Percentiles rank a stretch among this genome's conserved stretches.
Conservation (phyloP, 2,329 filamentous ascomycete species). For the Cordyceps cicadae region DNA sequence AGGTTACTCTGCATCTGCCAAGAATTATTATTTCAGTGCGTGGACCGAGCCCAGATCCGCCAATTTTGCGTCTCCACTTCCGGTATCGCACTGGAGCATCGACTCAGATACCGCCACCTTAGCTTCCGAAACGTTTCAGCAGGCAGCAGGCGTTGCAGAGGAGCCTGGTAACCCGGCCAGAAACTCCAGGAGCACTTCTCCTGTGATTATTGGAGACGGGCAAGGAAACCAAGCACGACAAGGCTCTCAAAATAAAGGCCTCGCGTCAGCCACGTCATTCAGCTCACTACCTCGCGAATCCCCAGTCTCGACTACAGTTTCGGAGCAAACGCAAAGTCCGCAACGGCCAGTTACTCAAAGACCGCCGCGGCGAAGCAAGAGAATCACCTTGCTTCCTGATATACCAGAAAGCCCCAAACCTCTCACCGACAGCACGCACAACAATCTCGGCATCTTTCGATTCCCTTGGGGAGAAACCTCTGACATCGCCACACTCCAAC, state of each 20-base stretch:
- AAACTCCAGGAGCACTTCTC: background rate
- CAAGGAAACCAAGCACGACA: background rate
- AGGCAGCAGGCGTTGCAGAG: background rate
- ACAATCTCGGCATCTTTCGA: conserved; percentile 56
- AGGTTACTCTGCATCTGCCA: conserved; percentile 18
- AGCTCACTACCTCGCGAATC: background rate
- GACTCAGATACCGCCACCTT: conserved; percentile 3
- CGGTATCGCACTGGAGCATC: conserved; percentile 12
- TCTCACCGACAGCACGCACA: conserved; percentile 44
- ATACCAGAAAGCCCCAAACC: conserved; percentile 55
- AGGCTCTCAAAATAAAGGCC: background rate
- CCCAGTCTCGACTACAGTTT: background rate
- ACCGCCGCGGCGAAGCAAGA: conserved; percentile 46
- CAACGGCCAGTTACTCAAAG: conserved; percentile 40
- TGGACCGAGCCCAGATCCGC: conserved; percentile 23
- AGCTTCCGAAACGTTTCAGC: conserved; percentile 16
- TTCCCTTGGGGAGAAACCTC: conserved; percentile 59
- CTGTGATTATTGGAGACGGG: background rate
- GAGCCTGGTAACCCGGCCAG: background rate
- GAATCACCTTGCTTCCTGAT: conserved; percentile 53
- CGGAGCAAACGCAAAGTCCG: conserved; percentile 13
- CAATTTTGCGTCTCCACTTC: conserved; percentile 4
- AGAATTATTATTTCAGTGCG: background rate
- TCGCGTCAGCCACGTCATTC: background rate
- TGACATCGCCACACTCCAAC: conserved; percentile 41